Evolutionary conservation across 192 early-diverging fungal genomes (phyloP), one percentile per base, ranked within the genome.

Genomic region (Gigaspora rosea): DNA sequence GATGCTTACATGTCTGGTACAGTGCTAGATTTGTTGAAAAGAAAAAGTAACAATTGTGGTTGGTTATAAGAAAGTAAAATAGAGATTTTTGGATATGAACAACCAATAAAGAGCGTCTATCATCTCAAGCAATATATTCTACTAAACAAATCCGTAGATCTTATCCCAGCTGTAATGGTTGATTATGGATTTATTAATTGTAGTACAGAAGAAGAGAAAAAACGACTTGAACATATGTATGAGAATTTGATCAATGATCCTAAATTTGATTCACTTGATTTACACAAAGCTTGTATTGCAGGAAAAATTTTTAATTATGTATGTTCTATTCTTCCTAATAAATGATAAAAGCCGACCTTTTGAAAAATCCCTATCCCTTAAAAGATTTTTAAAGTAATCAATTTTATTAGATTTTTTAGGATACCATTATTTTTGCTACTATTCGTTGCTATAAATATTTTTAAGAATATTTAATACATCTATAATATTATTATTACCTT

Each of bases 161-260:
- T 66, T 7, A 18, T 8, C 0, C 12, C 1, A 41, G 5, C 64
- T n/a, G 41, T 66, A 9, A 8, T 0, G 3, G 64, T 36, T 2
- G 64, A 66, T 66, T 66, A 66, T 33, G 64, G 64, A 1, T 66
- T 66, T 66, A 46, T 47, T 15, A 66, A 66, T 66, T 66, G 64
- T 41, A 41, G 64, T 18, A 66, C 64, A 41, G 35, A n/a, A 66
- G 16, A 66, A 41, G 64, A 66, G 64, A 41, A 4, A 12, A 66
- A 18, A 47, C 35, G 46, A n/a, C 36, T 66, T 18, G 12, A 15
- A 66, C 12, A 66, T 18, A 66, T 66, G 64, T 66, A 66, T 66
- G 36, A 47, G 15, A 66, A 66, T 2, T 66, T 66, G 16, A 9
- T 66, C 35, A 15, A 46, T 36, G 20, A 15, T 66, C 64, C 15